Base-by-base conservation (phyloP, 148 eudicot species). In the Beta vulgaris region DNA sequence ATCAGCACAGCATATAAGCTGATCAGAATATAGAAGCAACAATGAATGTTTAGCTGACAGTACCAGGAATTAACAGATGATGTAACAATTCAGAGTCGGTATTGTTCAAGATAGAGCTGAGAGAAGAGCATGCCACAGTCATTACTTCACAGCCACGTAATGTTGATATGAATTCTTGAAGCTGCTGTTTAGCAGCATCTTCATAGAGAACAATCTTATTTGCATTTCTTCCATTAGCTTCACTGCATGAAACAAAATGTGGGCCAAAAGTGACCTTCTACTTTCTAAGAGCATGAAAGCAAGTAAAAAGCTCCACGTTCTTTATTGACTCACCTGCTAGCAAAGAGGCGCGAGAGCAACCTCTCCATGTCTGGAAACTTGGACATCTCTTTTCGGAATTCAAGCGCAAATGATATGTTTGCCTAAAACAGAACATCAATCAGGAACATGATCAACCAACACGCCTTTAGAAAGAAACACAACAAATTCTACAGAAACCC, bases 301-400 rank as follows among this genome's bases (percentile, higher is more conserved):
- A 46, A 68, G 7, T 16, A 68, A 73, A n/a, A 12, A 25, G 36
- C 46, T 46, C 53, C 25, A 58, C 37, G 28, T 65, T 36, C 71
- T 14, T 28, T 31, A 59, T 16, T 34, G 32, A 23, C 79, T 83
- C 77, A 89, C 99, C 98, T 89, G 87, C 87, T 83, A 82, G 93
- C 86, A 86, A 92, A 96, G 76, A 92, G 83, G 61, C 91, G 97
- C 6, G 95, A 78, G 73, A 96, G 88, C 83, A 91, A 85, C 76
- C 97, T 91, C 75, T 96, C 99, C 97, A 92, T 88, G 79, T 96
- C 99, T 25, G 99, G 95, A 62, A 96, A 86, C 86, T 78, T 87
- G 67, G 88, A 79, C 70, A 96, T 78, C 85, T 86, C 91, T 79
- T 88, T 91, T 43, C 91, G 93, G 63, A 93, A 96, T 78, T 87